These are phyloP conservation scores for Ganoderma lucidum DNA, from an alignment of 1,284 basidiomycete species.

Conservation along the genomic window DNA sequence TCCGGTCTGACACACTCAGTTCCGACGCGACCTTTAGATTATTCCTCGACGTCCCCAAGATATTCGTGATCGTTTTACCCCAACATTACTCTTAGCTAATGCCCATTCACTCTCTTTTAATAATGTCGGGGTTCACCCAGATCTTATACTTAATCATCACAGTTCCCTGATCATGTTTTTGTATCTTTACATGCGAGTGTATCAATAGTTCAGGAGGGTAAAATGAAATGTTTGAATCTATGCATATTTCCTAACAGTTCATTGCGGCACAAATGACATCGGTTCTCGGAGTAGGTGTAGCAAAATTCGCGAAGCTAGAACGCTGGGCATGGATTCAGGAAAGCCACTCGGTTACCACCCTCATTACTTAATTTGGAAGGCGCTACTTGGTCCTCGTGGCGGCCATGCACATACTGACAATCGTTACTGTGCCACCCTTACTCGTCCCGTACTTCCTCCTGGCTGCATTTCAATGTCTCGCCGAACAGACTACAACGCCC, in stretches of 20 bases:
- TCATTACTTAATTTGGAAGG: conserved; percentile 30
- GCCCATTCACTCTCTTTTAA: not conserved
- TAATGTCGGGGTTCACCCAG: not conserved
- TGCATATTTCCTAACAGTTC: not conserved
- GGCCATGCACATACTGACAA: conserved; percentile 36
- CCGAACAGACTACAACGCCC: conserved; percentile 31
- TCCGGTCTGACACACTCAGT: not conserved
- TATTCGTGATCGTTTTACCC: not conserved
- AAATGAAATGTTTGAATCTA: not conserved
- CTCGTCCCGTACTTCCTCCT: conserved; percentile 20
- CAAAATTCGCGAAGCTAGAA: not conserved
- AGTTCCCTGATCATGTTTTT: not conserved
- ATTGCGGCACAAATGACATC: not conserved
- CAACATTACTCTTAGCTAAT: not conserved
- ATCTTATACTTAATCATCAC: not conserved
- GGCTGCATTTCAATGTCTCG: conserved; percentile 37
- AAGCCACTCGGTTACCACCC: conserved; percentile 16
- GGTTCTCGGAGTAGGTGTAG: not conserved
- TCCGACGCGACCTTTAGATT: not conserved
- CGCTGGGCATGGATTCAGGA: not conserved
- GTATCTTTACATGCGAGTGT: conserved; percentile 6
- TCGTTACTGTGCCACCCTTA: conserved; percentile 27
- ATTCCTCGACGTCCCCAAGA: not conserved
- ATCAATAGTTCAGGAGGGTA: not conserved
- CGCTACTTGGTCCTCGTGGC: conserved; percentile 39